Evolutionary conservation across 129 eudicot genomes (phyloP).

Genomic region (Chrysanthemum seticuspe): DNA sequence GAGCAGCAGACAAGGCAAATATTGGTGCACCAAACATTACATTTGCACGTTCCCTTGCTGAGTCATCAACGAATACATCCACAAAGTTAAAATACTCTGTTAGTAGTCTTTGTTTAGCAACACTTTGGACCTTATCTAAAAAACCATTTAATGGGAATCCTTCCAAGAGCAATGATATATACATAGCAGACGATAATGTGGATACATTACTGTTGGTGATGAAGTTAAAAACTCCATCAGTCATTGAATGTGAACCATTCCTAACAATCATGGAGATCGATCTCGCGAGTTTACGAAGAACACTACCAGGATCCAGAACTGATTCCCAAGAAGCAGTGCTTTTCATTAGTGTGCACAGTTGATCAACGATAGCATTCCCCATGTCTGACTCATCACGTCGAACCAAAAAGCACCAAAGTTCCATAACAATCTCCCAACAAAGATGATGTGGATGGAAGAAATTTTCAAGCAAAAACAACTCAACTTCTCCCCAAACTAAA

Average conservation of each 20-base stretch:
- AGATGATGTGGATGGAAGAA: constrained; percentile 81
- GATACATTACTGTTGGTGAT: constrained; percentile 37
- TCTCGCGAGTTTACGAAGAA: constrained; percentile 64
- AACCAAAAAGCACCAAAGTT: constrained; percentile 77
- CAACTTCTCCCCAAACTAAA: too few relatives aligned
- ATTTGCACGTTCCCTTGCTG: constrained; percentile 29
- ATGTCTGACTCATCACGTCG: constrained; percentile 69
- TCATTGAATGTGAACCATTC: constrained; percentile 46
- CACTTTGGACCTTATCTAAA: constrained; percentile 54
- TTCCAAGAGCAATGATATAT: constrained; percentile 73
- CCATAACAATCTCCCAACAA: constrained; percentile 73
- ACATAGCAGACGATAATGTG: constrained; percentile 36
- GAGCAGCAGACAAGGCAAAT: too few relatives aligned
- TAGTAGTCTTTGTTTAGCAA: constrained; percentile 58
- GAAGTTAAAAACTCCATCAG: constrained; percentile 57
- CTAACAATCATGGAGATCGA: constrained; percentile 55
- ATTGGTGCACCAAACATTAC: too few relatives aligned
- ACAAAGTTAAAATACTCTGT: constrained; percentile 60
- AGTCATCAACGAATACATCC: constrained; percentile 45
- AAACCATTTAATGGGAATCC: constrained; percentile 77
- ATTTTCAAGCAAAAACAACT: constrained; percentile 69
- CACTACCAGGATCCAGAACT: constrained; percentile 39
- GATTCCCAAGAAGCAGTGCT: constrained; percentile 48
- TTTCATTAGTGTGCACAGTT: constrained; percentile 58
- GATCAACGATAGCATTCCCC: constrained; percentile 54